Evolutionary conservation across 768 basidiomycete species (phyloP).

Genomic region (Xerocomus spinulosus): DNA sequence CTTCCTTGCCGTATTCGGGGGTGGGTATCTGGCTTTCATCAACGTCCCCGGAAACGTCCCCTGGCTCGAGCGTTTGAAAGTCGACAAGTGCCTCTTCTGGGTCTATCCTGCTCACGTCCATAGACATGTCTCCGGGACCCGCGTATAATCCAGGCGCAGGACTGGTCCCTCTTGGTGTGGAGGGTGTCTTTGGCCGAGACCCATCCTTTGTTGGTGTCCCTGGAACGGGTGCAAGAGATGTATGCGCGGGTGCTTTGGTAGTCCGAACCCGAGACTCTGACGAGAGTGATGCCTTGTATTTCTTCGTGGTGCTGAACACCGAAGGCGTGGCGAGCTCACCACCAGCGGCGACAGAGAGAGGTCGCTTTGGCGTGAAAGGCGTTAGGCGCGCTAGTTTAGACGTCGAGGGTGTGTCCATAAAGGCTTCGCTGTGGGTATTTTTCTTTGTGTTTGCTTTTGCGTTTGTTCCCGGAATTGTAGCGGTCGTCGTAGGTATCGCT

Average conservation of each 20-base stretch:
- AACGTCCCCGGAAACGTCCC: conserved; percentile 64
- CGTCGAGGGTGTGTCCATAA: conserved; percentile 24
- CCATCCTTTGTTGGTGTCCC: conserved; percentile 48
- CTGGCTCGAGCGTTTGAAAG: conserved; percentile 62
- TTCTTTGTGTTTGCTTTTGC: not conserved
- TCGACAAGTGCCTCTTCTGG: conserved; percentile 76
- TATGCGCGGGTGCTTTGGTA: conserved; percentile 26
- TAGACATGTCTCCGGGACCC: conserved; percentile 49
- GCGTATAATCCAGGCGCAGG: conserved; percentile 39
- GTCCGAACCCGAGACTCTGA: conserved; percentile 34
- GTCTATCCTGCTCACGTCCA: conserved; percentile 73
- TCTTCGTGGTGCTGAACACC: conserved; percentile 48
- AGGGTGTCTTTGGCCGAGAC: conserved; percentile 50
- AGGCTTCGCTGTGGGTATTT: conserved; percentile 1
- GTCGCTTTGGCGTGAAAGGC: conserved; percentile 56
- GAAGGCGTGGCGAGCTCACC: conserved; percentile 35
- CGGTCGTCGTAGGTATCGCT: not conserved
- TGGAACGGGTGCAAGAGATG: conserved; percentile 43
- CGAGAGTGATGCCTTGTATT: conserved; percentile 64
- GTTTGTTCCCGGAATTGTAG: not conserved
- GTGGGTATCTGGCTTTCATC: conserved; percentile 50
- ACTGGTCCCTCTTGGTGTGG: conserved; percentile 49
- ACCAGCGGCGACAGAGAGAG: conserved; percentile 36
- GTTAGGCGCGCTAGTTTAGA: conserved; percentile 37
- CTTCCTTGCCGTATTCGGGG: conserved; percentile 61